phyloP scores from a whole-genome alignment of 306 rosid genomes.

The barrel medic (Medicago truncatula) region DNA sequence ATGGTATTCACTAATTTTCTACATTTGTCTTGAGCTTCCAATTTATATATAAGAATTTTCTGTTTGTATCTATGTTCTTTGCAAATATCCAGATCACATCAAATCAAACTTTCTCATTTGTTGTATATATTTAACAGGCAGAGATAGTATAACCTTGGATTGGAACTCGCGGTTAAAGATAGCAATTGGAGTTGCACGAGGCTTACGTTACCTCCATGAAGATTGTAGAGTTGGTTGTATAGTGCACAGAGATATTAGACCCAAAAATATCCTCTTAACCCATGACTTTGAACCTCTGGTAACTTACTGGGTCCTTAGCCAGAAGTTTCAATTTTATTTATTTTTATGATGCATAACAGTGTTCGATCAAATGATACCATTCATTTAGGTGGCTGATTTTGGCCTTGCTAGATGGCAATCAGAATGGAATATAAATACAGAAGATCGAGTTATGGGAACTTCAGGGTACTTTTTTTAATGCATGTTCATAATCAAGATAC shows the following conservation, averaged over 20 bases:
- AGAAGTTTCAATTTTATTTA: background rate
- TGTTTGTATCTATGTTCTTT: slow-evolving; percentile 25
- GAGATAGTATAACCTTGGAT: slow-evolving; percentile 53
- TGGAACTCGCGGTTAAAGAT: slow-evolving; percentile 84
- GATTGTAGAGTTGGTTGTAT: slow-evolving; percentile 97
- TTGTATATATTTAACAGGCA: slow-evolving; percentile 59
- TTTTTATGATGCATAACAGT: slow-evolving; percentile 3
- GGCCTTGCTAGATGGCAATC: slow-evolving; percentile 95
- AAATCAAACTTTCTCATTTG: background rate
- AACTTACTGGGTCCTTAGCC: slow-evolving; percentile 20
- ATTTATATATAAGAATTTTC: background rate
- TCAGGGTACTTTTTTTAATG: slow-evolving; percentile 59
- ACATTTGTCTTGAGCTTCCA: background rate
- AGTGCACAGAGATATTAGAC: slow-evolving; percentile 89
- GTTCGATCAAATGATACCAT: no score
- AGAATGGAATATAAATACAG: slow-evolving; percentile 70
- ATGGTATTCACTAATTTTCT: slow-evolving; percentile 55
- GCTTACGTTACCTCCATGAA: slow-evolving; percentile 93
- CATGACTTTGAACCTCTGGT: slow-evolving; percentile 96
- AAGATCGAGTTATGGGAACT: slow-evolving; percentile 69
- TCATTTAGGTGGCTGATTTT: slow-evolving; percentile 80
- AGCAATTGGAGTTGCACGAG: slow-evolving; percentile 85
- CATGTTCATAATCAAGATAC: background rate
- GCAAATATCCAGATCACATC: background rate
- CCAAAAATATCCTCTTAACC: slow-evolving; percentile 87